Evolutionary conservation across 345 rosid species (phyloP).

Genomic region (Rhodamnia rubescens): DNA sequence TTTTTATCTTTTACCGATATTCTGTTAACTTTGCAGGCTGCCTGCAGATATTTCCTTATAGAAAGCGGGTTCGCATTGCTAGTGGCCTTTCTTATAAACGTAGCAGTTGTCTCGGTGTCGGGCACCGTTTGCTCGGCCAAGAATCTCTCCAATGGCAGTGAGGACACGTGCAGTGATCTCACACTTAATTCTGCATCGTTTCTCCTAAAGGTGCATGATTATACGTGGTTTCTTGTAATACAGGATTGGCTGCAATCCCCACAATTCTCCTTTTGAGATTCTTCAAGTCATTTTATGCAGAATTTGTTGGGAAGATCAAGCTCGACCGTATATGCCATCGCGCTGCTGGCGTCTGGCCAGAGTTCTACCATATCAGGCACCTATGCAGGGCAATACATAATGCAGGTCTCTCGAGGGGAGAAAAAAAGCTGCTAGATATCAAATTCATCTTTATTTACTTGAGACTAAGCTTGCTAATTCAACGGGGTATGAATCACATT

Average conservation of each 20-base stretch:
- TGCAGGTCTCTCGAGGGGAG: not conserved
- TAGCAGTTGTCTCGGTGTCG: not conserved
- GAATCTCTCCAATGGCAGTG: not conserved
- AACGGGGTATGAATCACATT: not conserved
- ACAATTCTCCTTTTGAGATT: not conserved
- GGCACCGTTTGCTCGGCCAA: not conserved
- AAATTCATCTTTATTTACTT: not conserved
- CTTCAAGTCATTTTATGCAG: not conserved
- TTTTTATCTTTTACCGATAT: not conserved
- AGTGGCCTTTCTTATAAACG: slow-evolving; percentile 2
- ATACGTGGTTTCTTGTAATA: not conserved
- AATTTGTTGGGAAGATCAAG: not conserved
- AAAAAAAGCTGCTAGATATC: not conserved
- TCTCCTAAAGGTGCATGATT: slow-evolving; percentile 2
- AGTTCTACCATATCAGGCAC: slow-evolving; percentile 5
- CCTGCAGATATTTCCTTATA: not conserved
- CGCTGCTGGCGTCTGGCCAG: slow-evolving; percentile 4
- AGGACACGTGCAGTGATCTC: not conserved
- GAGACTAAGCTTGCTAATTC: not conserved
- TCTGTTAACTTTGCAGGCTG: not conserved
- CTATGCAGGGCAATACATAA: slow-evolving; percentile 1
- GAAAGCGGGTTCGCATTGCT: slow-evolving; percentile 6
- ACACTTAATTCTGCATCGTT: slow-evolving; percentile 3
- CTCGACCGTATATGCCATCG: not conserved
- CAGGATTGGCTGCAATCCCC: not conserved